Evolutionary conservation across 1,139 yeast genomes (phyloP).

Genomic region (Wickerhamomyces sp.): DNA sequence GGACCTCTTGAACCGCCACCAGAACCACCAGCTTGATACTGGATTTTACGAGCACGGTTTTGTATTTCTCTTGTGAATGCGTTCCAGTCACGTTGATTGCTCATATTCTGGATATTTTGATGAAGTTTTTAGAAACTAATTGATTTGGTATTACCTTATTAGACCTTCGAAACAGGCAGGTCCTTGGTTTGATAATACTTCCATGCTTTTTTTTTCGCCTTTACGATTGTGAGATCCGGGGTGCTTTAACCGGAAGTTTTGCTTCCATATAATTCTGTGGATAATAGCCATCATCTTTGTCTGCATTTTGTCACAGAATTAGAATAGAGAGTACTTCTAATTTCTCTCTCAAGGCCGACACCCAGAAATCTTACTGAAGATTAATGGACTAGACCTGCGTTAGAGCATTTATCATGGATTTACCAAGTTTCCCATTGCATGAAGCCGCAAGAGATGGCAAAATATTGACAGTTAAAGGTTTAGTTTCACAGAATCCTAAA

Average conservation of each 20-base stretch:
- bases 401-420: neutral
- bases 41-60: slow-evolving; percentile 55
- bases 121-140: neutral
- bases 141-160: neutral
- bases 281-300: no score
- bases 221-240: no score
- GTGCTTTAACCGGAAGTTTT: no score
- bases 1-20: slow-evolving; percentile 34
- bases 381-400: no score
- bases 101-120: slow-evolving; percentile 11
- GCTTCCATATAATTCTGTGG: no score
- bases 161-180: no score
- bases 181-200: no score
- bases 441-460: slow-evolving; percentile 59
- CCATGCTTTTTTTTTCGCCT: neutral
- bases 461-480: slow-evolving; percentile 40
- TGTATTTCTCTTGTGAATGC: slow-evolving; percentile 61
- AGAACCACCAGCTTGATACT: slow-evolving; percentile 33
- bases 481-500: slow-evolving; percentile 45
- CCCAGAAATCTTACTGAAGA: no score
- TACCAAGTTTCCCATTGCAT: slow-evolving; percentile 33
- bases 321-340: no score
- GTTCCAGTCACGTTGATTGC: slow-evolving; percentile 56
- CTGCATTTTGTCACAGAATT: no score
- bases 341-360: no score